Evolutionary conservation across 2,329 filamentous ascomycete genomes (phyloP).

Genomic region (Talaromyces funiculosus): DNA sequence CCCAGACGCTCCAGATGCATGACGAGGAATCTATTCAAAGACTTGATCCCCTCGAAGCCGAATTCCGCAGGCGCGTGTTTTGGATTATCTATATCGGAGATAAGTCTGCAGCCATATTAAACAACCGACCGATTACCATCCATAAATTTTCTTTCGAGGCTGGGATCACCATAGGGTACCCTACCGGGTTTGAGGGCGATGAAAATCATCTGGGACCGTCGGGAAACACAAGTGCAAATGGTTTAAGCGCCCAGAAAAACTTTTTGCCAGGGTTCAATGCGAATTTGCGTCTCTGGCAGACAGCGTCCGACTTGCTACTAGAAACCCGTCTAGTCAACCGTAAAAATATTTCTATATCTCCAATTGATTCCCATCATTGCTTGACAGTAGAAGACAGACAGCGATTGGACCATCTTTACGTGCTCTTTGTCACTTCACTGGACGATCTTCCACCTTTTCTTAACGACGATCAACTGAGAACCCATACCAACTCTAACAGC

Average conservation of each 20-base stretch:
- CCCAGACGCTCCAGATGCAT: constrained; percentile 41
- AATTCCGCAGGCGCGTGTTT: constrained; percentile 20
- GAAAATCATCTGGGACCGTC: background rate
- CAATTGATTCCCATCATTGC: background rate
- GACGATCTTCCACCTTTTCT: constrained; percentile 37
- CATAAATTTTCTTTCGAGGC: constrained; percentile 41
- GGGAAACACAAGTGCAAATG: background rate
- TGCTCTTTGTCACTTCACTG: constrained; percentile 39
- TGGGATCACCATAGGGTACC: constrained; percentile 33
- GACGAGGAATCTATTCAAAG: constrained; percentile 36
- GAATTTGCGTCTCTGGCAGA: background rate
- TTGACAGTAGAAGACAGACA: constrained; percentile 23
- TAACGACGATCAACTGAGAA: constrained; percentile 19
- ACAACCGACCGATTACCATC: constrained; percentile 41
- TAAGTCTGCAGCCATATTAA: constrained; percentile 23
- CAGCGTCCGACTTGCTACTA: background rate
- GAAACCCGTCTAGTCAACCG: background rate
- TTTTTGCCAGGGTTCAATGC: background rate
- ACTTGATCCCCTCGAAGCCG: constrained; percentile 35
- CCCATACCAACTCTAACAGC: background rate
- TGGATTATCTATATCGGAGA: constrained; percentile 24
- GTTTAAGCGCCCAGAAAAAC: background rate
- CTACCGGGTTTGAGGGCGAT: constrained; percentile 11
- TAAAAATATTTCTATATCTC: background rate
- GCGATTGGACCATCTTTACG: constrained; percentile 33